These are phyloP conservation scores for Cucumis melo DNA, from an alignment of 306 rosid genomes.

Conservation along the genomic window DNA sequence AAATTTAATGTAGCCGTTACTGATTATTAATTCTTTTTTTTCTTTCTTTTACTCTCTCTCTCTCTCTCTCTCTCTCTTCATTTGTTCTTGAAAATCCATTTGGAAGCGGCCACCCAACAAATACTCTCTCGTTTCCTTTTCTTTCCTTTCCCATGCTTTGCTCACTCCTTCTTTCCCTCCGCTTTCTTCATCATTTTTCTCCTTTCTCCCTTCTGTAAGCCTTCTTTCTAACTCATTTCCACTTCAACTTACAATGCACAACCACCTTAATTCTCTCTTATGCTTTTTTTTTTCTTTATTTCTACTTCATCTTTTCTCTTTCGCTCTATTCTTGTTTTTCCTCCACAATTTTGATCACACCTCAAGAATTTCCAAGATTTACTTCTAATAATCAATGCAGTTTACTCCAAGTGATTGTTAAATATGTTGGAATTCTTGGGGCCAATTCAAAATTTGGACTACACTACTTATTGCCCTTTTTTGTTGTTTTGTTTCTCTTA, in stretches of 20 bases:
- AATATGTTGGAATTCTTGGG: background rate
- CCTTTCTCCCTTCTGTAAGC: background rate
- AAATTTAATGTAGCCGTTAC: background rate
- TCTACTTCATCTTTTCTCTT: background rate
- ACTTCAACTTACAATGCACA: too few relatives aligned
- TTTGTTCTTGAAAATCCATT: constrained; percentile 2
- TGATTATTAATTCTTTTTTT: too few relatives aligned
- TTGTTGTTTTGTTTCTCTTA: background rate
- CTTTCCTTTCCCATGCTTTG: background rate
- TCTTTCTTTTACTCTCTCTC: background rate
- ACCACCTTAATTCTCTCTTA: background rate
- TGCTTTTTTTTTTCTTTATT: too few relatives aligned
- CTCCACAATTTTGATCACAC: background rate
- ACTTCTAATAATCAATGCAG: background rate
- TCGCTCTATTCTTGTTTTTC: background rate
- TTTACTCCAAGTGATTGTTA: background rate
- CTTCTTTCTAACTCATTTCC: background rate
- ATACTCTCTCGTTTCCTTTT: background rate
- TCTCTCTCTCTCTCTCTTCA: background rate
- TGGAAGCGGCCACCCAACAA: background rate
- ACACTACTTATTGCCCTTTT: too few relatives aligned
- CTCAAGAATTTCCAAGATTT: constrained; percentile 6
- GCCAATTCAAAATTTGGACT: background rate
- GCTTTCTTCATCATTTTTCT: background rate
- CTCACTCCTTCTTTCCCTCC: background rate